Percentiles rank a stretch among this genome's conserved stretches.
Evolutionary conservation across 2,329 filamentous ascomycete species (phyloP).

Genomic region (Beauveria pseudobassiana): DNA sequence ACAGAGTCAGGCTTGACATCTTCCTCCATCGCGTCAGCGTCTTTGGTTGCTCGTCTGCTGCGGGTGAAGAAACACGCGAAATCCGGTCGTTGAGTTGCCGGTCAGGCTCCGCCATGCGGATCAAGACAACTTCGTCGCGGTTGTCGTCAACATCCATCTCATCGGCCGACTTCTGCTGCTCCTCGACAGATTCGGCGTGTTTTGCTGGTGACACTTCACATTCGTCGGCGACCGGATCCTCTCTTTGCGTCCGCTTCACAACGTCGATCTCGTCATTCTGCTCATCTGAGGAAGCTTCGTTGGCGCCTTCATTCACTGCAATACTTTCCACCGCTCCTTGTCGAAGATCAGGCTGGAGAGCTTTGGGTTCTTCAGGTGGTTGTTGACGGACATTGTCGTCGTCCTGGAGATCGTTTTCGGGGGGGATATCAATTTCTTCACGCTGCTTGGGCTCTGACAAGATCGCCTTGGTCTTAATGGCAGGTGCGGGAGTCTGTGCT

Average conservation of each 20-base stretch:
- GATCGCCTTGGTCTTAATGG: not conserved
- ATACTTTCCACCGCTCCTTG: not conserved
- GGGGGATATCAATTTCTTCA: not conserved
- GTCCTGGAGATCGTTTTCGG: not conserved
- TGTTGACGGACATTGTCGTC: not conserved
- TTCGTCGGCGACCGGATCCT: not conserved
- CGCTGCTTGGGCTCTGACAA: not conserved
- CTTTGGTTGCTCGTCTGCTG: not conserved
- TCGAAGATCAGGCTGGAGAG: not conserved
- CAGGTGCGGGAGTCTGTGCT: not conserved
- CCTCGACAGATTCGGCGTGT: not conserved
- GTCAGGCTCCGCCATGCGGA: not conserved
- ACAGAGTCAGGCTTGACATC: not conserved
- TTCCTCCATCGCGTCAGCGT: not conserved
- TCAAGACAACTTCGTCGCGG: not conserved
- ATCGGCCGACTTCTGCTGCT: not conserved
- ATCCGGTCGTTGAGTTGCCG: not conserved
- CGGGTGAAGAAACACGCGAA: not conserved
- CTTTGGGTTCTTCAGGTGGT: not conserved
- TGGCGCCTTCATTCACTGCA: not conserved
- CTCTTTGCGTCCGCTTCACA: not conserved
- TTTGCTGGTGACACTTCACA: not conserved
- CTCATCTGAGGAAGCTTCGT: slow-evolving; percentile 6
- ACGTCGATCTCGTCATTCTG: not conserved
- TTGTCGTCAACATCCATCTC: slow-evolving; percentile 6